These are phyloP conservation scores for Pleoardoris graminearum DNA, from an alignment of 2,329 filamentous ascomycete genomes.

Conservation along the genomic window DNA sequence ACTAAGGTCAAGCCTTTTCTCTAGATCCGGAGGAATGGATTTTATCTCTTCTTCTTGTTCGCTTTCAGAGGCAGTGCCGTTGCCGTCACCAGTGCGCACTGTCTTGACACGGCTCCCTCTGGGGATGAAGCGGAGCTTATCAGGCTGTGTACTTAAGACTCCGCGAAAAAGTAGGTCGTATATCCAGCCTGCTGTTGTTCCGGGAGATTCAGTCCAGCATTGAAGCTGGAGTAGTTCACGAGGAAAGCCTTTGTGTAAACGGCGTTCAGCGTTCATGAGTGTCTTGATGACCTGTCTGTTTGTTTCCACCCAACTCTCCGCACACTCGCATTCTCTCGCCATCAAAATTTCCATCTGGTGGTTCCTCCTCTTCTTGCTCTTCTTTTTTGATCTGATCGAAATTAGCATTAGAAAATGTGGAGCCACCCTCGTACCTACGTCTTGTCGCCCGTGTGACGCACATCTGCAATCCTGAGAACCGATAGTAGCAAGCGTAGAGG, in stretches of 20 bases:
- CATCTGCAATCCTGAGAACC: neutral
- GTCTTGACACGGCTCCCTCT: neutral
- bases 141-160: neutral
- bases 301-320: conserved; percentile 6
- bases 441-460: neutral
- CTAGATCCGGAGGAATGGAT: neutral
- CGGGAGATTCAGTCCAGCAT: conserved; percentile 3
- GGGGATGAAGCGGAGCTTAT: neutral
- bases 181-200: conserved; percentile 8
- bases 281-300: conserved; percentile 11
- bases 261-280: conserved; percentile 5
- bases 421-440: neutral
- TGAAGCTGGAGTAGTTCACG: neutral
- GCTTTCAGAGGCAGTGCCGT: neutral
- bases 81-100: neutral
- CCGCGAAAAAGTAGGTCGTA: conserved; percentile 3
- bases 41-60: conserved; percentile 4
- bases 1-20: neutral
- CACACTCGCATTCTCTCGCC: conserved; percentile 3
- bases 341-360: neutral
- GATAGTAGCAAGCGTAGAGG: neutral
- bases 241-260: neutral
- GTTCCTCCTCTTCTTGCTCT: neutral
- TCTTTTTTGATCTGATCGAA: neutral
- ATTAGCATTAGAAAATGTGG: neutral